Evolutionary conservation across 2,329 filamentous ascomycete species (phyloP).

Genomic region (Zelopaecilomyces penicillatus): DNA sequence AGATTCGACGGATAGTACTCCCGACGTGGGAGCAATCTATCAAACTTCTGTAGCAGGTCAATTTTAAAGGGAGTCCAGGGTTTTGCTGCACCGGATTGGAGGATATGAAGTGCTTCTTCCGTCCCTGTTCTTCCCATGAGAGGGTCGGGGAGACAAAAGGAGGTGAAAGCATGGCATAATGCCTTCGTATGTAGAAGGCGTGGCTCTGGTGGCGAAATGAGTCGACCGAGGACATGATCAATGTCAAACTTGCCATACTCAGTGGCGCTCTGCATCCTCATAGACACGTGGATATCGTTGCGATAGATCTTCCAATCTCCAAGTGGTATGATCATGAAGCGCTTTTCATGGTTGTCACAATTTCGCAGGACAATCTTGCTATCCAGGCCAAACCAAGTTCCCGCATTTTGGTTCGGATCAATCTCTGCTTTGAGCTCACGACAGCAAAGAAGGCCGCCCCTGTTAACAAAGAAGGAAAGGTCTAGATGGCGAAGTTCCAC

Average conservation of each 20-base stretch:
- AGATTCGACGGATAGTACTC: slow-evolving; percentile 29
- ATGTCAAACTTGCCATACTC: slow-evolving; percentile 34
- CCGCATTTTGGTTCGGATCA: slow-evolving; percentile 48
- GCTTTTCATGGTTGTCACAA: slow-evolving; percentile 26
- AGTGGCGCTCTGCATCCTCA: not conserved
- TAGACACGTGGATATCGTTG: slow-evolving; percentile 32
- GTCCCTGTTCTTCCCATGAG: slow-evolving; percentile 52
- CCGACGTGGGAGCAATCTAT: slow-evolving; percentile 17
- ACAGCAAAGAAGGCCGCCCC: slow-evolving; percentile 32
- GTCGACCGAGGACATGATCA: slow-evolving; percentile 43
- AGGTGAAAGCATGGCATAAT: slow-evolving; percentile 51
- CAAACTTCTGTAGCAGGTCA: slow-evolving; percentile 5
- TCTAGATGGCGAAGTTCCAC: slow-evolving; percentile 7
- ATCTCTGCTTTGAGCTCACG: slow-evolving; percentile 42
- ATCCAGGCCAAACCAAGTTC: slow-evolving; percentile 49
- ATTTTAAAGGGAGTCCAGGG: slow-evolving; percentile 34
- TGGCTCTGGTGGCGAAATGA: slow-evolving; percentile 51
- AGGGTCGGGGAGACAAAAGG: slow-evolving; percentile 46
- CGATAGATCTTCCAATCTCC: slow-evolving; percentile 26
- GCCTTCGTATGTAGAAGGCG: slow-evolving; percentile 48
- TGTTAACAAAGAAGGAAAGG: slow-evolving; percentile 21
- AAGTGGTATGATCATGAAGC: slow-evolving; percentile 47
- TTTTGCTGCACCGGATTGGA: slow-evolving; percentile 41
- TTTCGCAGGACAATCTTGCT: slow-evolving; percentile 51
- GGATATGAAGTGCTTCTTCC: slow-evolving; percentile 47